Base-by-base conservation (phyloP, 169 alveolate species). In the Cryptosporidium bovis region DNA sequence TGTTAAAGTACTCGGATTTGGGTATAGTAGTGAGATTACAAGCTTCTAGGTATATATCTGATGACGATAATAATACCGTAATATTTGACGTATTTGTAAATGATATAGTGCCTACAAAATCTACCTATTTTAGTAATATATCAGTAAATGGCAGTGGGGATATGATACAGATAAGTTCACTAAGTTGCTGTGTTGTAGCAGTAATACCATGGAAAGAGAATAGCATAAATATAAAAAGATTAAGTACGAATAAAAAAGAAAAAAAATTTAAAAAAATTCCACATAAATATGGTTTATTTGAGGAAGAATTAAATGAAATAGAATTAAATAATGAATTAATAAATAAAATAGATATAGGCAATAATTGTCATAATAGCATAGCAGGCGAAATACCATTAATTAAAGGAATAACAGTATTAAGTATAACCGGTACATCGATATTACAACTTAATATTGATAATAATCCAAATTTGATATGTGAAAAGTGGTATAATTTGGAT, bases 251-350 rank as follows among this genome's bases (percentile, higher is more conserved):
- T 68, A 68, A 5, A 8, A n/a, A 20, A 1, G 60, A 44, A 7
- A 66, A 1, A 24, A 15, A 20, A 27, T 24, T 40, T 2, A 13
- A 33, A 18, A 77, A 60, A 12, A 56, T 20, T 3, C 48, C 77
- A 46, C 87, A 60, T 62, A 16, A 36, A 13, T 77, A 77, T 24
- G 87, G 87, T 20, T 36, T 60, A 13, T 77, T 77, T 77, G 87
- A 77, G 18, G 87, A 60, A 6, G 77, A 71, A 1, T 6, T 4
- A 51, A 29, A 5, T 40, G 64, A 24, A 16, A 1, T 2, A 33
- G n/a, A 66, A 40, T 8, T 6, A 6, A 4, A 46, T 44, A 36
- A 13, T 36, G 82, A 51, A 27, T 67, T 67, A 2, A 3, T 20
- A 24, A 8, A 16, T 48, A 4, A 67, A 13, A 34, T 20, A 20